Base-by-base conservation (phyloP, 805 yeast species). In the Priceomyces melissophilus region DNA sequence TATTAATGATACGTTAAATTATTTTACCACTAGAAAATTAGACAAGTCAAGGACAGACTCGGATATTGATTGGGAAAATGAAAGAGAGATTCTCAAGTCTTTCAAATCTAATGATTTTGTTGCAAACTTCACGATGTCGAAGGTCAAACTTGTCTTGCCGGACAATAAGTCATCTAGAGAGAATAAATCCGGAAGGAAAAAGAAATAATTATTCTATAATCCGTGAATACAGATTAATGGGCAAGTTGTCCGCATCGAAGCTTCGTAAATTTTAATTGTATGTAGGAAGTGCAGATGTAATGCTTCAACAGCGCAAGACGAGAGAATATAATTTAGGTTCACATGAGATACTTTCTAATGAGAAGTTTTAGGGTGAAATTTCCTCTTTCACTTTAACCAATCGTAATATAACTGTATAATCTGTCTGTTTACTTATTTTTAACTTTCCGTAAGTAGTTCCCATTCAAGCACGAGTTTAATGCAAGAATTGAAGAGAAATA, bases 11-110 rank as follows among this genome's bases (percentile, higher is more conserved):
- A 72, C 82, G 1, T 53, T 87, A 44, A 71, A 78, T 40, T 75
- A 73, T 50, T 79, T 90, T 55, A 62, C 66, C 39, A 69, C 64
- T 42, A 50, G 72, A 32, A 76, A 77, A 44, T 55, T 73, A n/a
- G 78, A 72, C 40, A 42, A 55, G 8, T 35, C 53, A 12, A 79
- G 75, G 37, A 61, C 71, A 31, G 78, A 73, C 44, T 47, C 59
- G 14, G 82, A 76, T 31, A 53, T 70, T 39, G 89, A 84, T 43
- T 89, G 96, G 96, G 81, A 79, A 14, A 71, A 67, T 20, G 90
- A 82, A 47, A 76, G 80, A 44, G 79, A 78, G 13, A 50, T 78
- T 9, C 64, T 87, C 28, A 76, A 76, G 33, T 51, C 65, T 0
- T 55, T 82, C 40, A 84, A 82, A 48, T 79, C 82, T 14, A 75